Conservation (phyloP, 495 filamentous ascomycete species). For the Neurospora cerealis region DNA sequence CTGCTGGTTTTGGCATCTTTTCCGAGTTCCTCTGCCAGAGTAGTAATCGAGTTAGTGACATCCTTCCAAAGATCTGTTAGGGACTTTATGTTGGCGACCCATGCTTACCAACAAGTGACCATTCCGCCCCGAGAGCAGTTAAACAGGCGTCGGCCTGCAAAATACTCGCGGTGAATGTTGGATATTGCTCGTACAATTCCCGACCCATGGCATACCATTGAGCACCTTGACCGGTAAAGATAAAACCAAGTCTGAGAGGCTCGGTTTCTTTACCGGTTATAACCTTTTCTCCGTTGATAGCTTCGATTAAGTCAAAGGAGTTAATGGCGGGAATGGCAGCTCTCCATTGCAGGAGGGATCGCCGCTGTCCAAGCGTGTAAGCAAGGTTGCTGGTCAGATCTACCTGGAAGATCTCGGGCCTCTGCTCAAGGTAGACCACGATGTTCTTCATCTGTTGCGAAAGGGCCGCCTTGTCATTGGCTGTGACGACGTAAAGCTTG, state of each 20-base stretch:
- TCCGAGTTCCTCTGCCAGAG: conserved; percentile 14
- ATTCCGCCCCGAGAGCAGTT: conserved; percentile 22
- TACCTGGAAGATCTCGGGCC: conserved; percentile 35
- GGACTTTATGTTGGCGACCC: neutral
- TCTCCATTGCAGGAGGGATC: conserved; percentile 31
- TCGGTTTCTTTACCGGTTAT: conserved; percentile 26
- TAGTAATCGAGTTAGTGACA: neutral
- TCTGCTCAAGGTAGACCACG: conserved; percentile 36
- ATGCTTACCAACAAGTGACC: conserved; percentile 20
- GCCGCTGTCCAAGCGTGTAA: conserved; percentile 32
- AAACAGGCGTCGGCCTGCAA: conserved; percentile 21
- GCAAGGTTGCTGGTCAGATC: conserved; percentile 30
- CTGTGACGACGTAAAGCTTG: conserved; percentile 37
- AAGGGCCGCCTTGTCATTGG: conserved; percentile 35
- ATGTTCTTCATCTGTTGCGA: conserved; percentile 33
- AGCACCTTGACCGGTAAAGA: conserved; percentile 39
- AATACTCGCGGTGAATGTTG: conserved; percentile 25
- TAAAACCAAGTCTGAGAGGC: conserved; percentile 28
- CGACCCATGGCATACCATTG: conserved; percentile 47
- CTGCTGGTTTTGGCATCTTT: conserved; percentile 27
- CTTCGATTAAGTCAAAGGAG: conserved; percentile 36
- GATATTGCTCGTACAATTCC: conserved; percentile 34
- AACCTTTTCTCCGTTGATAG: conserved; percentile 29
- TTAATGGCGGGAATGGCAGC: conserved; percentile 31
- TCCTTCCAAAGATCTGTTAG: neutral